phyloP scores from a whole-genome alignment of 257 asterid genomes.

The Solanum virginianum region DNA sequence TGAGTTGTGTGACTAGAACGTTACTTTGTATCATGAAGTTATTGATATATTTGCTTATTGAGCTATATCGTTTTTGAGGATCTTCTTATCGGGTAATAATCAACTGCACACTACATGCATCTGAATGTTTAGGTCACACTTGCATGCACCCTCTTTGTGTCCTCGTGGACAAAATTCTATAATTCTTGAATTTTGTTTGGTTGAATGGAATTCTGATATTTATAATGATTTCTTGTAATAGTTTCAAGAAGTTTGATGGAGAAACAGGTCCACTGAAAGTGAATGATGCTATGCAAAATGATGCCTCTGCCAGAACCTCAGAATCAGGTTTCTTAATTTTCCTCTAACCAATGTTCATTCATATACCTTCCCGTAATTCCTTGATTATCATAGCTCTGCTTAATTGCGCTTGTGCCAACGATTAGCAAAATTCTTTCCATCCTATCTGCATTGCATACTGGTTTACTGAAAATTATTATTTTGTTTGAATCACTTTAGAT shows the following conservation, averaged over 20 bases:
- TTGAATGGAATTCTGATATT: neutral
- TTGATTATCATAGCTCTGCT: neutral
- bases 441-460: neutral
- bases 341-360: neutral
- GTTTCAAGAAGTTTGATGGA: constrained; percentile 10
- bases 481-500: neutral
- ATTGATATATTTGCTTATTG: neutral
- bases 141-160: neutral
- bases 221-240: neutral
- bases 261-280: constrained; percentile 5
- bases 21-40: neutral
- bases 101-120: neutral
- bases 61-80: neutral
- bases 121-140: neutral
- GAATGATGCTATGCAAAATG: neutral
- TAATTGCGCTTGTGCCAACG: neutral
- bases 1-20: neutral
- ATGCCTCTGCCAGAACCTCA: neutral
- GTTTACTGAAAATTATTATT: neutral
- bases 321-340: constrained; percentile 2
- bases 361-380: neutral
- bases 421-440: neutral
- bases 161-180: neutral
- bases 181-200: neutral
- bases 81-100: neutral